Base-by-base conservation (phyloP, 495 filamentous ascomycete species). In the Neurospora cerealis region DNA sequence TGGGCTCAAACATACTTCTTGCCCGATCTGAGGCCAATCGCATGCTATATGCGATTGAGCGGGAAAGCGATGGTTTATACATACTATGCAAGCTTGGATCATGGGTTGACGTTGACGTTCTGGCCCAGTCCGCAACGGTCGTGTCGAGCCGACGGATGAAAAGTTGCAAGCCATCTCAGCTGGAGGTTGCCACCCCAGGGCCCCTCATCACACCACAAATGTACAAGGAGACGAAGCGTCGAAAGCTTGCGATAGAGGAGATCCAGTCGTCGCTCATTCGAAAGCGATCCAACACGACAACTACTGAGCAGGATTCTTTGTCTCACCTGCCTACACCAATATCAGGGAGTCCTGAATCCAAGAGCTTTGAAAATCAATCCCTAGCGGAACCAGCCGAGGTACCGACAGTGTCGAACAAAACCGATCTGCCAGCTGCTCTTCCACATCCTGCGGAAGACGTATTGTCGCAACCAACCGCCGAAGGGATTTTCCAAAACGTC, bases 1-100 rank as follows among this genome's bases (percentile, higher is more conserved):
- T 83, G 21, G 83, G 84, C 7, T 86, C 85, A 37, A 83, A 84
- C 42, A 85, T 96, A 2, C 87, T 97, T 11, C 86, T 93, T 54
- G 92, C 91, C 38, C 85, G 89, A 69, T 83, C 89, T 32, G 86
- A 90, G 44, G 82, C 81, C 10, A 88, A 88, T 77, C 87, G 85
- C 32, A 85, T 84, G 9, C 75, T 92, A 6, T 95, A 91, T 79
- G 91, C 89, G 17, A 80, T 97, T 40, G 94, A 97, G 81, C 83
- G 88, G n/a, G 91, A 92, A 37, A 86, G 86, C 69, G 77, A 81
- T 66, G 88, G 89, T 0, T 83, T 93, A 13, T 96, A 93, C 80
- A 88, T 89, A 17, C 76, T 96, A 10, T 94, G 89, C 76, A 91
- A 89, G 75, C 83, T 97, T 70, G 90, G 86, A 1, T 78, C 83